Evolutionary conservation across 805 yeast species (phyloP).

Genomic region (Myxozyma vanderwaltii): DNA sequence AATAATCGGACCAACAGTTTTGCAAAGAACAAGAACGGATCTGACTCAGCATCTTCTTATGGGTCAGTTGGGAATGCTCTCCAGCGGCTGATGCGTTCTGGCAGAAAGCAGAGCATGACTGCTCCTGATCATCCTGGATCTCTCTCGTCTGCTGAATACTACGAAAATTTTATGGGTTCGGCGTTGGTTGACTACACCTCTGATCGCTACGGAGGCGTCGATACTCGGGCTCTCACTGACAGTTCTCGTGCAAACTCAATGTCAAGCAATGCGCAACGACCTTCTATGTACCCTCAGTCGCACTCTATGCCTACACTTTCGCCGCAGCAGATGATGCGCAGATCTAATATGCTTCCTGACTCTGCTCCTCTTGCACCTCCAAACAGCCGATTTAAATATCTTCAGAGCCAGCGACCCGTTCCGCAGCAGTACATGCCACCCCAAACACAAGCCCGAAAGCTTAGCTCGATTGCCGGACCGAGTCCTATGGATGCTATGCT

Average conservation of each 20-base stretch:
- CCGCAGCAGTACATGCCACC: slow-evolving; percentile 12
- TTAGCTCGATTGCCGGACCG: slow-evolving; percentile 27
- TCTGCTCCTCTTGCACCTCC: slow-evolving; percentile 4
- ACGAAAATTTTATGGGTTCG: slow-evolving; percentile 27
- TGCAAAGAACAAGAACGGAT: not conserved
- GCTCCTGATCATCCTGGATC: not conserved
- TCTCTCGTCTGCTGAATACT: slow-evolving; percentile 11
- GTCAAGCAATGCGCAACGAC: slow-evolving; percentile 26
- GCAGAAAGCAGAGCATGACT: slow-evolving; percentile 12
- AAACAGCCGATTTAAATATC: slow-evolving; percentile 13
- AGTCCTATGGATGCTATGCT: slow-evolving; percentile 30
- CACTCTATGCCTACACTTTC: slow-evolving; percentile 7
- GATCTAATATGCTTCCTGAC: not conserved
- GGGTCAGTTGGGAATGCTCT: slow-evolving; percentile 5
- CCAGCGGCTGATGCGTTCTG: not conserved
- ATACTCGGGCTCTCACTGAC: slow-evolving; percentile 25
- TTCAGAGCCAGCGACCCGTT: not conserved
- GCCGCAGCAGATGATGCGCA: slow-evolving; percentile 11
- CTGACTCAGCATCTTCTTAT: not conserved
- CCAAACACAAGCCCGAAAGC: slow-evolving; percentile 14
- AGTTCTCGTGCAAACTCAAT: slow-evolving; percentile 33
- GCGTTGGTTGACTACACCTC: slow-evolving; percentile 29
- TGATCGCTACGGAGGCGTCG: slow-evolving; percentile 28
- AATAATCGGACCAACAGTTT: slow-evolving; percentile 19
- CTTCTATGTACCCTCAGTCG: slow-evolving; percentile 12